Evolutionary conservation across 2,329 filamentous ascomycete species (phyloP), one percentile per base, ranked within the genome.

Genomic region (Pseudogymnoascus sp.): DNA sequence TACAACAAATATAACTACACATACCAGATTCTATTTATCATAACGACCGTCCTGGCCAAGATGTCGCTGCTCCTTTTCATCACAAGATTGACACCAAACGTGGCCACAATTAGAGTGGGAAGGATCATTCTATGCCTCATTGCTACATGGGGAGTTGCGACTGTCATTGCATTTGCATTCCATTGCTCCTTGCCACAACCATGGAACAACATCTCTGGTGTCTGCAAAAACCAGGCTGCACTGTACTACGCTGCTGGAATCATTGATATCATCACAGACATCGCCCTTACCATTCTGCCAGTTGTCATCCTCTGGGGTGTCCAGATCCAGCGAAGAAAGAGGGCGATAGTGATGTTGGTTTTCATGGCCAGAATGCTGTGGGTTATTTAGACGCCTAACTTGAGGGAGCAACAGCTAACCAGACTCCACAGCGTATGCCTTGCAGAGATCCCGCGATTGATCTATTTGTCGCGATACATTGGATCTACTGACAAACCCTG

Each of bases 231-330:
- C 37, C 34, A 59, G 28, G 44, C 25, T 36, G 25, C 40, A 18
- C 28, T 42, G 14, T 42, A 50, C 36, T 42, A 18, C 71, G 76
- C 77, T 50, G 82, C 82, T 63, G 79, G 77, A 1, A 73, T 77
- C 0, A 76, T 79, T 4, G 81, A 78, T 4, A 77, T 82, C 34
- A 64, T 80, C 7, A 79, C 77, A 14, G 80, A 82, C 64, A 65
- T 81, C 5, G 70, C 74, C 38, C 81, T 82, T 60, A 67, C 82
- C 25, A 62, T 76, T 8, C 68, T 82, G 31, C 80, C 81, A 1
- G 68, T 80, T 0, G 74, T 76, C 3, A 74, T 78, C 56, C 76
- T 82, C 2, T 81, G 79, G 79, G 73, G 74, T 50, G 69, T 82
- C 14, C 76, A 78, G 50, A 70, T 81, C 66, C 74, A 72, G 4